Evolutionary conservation across 345 rosid species (phyloP).

Genomic region (Orychophragmus violaceus): DNA sequence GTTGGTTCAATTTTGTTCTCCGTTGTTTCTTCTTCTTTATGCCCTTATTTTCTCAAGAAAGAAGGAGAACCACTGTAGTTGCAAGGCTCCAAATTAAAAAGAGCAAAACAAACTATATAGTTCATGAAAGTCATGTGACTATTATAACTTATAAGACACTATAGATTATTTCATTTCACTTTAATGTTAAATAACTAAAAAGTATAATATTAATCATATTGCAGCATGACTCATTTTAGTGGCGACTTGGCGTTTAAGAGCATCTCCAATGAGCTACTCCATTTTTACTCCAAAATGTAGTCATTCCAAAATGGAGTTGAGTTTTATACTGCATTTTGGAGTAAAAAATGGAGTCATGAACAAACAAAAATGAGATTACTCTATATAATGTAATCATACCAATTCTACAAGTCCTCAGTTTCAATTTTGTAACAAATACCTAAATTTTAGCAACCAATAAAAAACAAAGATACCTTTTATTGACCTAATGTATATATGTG

Average conservation of each 20-base stretch:
- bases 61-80: constrained; percentile 7
- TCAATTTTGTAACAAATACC: constrained; percentile 6
- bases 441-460: too few relatives aligned
- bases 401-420: background rate
- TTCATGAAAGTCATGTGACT: too few relatives aligned
- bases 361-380: constrained; percentile 19
- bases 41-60: background rate
- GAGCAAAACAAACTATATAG: background rate
- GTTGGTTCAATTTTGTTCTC: background rate
- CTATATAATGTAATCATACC: constrained; percentile 19
- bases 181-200: background rate
- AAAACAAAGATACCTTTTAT: constrained; percentile 5
- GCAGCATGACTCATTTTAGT: constrained; percentile 15
- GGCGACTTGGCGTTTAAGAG: constrained; percentile 26
- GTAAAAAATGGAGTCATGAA: too few relatives aligned
- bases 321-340: too few relatives aligned
- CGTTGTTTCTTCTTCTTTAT: background rate
- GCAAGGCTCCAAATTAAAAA: constrained; percentile 1
- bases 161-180: background rate
- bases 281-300: too few relatives aligned
- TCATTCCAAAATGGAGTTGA: too few relatives aligned
- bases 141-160: background rate
- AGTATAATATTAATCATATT: constrained; percentile 10
- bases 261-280: too few relatives aligned
- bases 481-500: background rate